phyloP scores from a whole-genome alignment of 1,284 basidiomycete genomes.

The Trichosporon inkin region DNA sequence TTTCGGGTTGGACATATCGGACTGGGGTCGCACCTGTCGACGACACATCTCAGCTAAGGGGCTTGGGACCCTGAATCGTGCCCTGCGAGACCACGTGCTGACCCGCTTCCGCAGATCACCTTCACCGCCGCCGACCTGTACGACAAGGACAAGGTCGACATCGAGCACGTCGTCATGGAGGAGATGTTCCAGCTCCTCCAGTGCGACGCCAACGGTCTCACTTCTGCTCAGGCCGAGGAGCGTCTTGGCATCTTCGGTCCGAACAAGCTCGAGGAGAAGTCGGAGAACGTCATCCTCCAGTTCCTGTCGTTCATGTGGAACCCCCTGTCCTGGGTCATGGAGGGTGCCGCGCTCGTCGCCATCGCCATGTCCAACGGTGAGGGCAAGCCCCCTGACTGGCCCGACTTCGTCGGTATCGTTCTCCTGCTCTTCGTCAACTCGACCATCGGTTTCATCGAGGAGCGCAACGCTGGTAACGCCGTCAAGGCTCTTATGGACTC shows the following conservation, averaged over 20 bases:
- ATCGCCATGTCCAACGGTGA: conserved; percentile 93
- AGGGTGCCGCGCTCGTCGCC: conserved; percentile 92
- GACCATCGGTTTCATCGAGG: conserved; percentile 96
- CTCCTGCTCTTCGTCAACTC: conserved; percentile 91
- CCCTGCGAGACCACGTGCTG: conserved; percentile 5
- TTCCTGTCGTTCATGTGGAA: conserved; percentile 99
- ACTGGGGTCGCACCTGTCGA: neutral
- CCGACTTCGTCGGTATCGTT: conserved; percentile 95
- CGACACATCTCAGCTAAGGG: neutral
- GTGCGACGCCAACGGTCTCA: conserved; percentile 72
- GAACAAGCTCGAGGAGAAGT: conserved; percentile 88
- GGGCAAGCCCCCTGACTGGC: conserved; percentile 82
- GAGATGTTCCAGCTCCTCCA: conserved; percentile 96
- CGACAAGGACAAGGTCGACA: conserved; percentile 98
- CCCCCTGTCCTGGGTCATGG: conserved; percentile 99
- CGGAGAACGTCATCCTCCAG: conserved; percentile 67
- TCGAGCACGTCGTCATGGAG: conserved; percentile 93
- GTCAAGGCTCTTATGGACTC: conserved; percentile 99
- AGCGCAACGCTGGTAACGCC: conserved; percentile 92
- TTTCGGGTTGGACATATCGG: neutral
- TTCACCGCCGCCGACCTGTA: conserved; percentile 63
- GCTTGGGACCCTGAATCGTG: neutral
- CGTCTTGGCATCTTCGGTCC: conserved; percentile 94
- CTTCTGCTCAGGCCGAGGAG: conserved; percentile 67
- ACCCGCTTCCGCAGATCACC: conserved; percentile 34